A percentile compares a stretch with the other conserved stretches of the same genome.
phyloP scores from a whole-genome alignment of 2,329 filamentous ascomycete species.

The Apiospora malaysiana region DNA sequence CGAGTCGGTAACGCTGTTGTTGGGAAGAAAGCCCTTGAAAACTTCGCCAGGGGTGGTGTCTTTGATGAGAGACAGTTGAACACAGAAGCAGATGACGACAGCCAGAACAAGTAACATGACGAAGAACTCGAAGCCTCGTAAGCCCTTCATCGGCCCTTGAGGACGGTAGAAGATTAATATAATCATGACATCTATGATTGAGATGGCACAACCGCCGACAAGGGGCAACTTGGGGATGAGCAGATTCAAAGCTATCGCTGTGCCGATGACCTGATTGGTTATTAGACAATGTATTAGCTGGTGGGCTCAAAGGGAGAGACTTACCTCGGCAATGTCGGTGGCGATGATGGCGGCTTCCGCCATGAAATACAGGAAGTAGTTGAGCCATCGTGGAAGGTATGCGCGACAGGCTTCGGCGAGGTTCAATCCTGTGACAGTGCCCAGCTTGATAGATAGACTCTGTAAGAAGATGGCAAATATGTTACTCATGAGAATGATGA shows the following conservation, averaged over 20 bases:
- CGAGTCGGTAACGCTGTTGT: conserved; percentile 60
- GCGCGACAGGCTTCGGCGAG: conserved; percentile 70
- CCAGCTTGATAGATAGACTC: conserved; percentile 70
- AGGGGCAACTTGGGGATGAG: conserved; percentile 68
- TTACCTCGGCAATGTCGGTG: conserved; percentile 72
- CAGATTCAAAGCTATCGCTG: conserved; percentile 72
- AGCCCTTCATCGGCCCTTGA: conserved; percentile 61
- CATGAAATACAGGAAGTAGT: conserved; percentile 64
- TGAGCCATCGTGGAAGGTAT: conserved; percentile 70
- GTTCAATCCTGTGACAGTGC: conserved; percentile 71
- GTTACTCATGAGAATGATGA: conserved; percentile 72
- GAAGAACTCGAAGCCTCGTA: conserved; percentile 69
- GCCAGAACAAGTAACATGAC: conserved; percentile 69
- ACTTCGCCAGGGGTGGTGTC: conserved; percentile 62
- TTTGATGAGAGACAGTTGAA: conserved; percentile 68
- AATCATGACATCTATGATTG: conserved; percentile 70
- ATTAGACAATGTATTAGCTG: conserved; percentile 23
- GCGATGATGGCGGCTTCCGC: conserved; percentile 73
- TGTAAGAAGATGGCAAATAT: conserved; percentile 75
- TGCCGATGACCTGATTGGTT: conserved; percentile 64
- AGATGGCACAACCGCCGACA: conserved; percentile 71
- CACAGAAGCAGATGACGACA: conserved; percentile 73
- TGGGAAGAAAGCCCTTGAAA: conserved; percentile 70
- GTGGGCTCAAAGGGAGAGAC: conserved; percentile 23
- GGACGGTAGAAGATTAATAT: conserved; percentile 72